These are phyloP conservation scores for Trametes meyenii DNA, from an alignment of 768 basidiomycete species.

Conservation along the genomic window DNA sequence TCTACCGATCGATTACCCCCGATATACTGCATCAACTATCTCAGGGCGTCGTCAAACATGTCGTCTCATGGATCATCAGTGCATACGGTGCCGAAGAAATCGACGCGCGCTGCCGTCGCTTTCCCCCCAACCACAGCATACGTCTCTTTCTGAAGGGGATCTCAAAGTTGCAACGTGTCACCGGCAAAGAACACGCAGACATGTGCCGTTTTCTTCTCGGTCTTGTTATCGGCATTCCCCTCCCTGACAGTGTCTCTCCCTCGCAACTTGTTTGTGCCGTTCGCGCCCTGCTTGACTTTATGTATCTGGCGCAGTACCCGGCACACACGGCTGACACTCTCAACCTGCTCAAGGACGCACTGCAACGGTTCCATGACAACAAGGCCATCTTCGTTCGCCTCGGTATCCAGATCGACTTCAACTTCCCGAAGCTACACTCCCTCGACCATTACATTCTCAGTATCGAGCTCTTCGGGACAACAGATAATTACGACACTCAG, in stretches of 20 bases:
- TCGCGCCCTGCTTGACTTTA: conserved; percentile 38
- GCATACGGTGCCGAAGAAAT: conserved; percentile 35
- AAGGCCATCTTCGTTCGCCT: conserved; percentile 43
- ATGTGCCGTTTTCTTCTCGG: conserved; percentile 22
- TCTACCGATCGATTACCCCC: conserved; percentile 16
- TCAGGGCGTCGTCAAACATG: conserved; percentile 31
- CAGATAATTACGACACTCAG: conserved; percentile 28
- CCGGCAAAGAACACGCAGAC: conserved; percentile 38
- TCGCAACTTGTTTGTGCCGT: conserved; percentile 15
- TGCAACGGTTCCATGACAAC: conserved; percentile 36
- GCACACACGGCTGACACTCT: conserved; percentile 3
- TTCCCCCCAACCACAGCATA: conserved; percentile 38
- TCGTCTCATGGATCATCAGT: background rate
- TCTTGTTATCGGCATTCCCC: background rate
- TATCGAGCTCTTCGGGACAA: conserved; percentile 6
- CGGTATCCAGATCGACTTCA: conserved; percentile 8
- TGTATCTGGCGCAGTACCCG: conserved; percentile 39
- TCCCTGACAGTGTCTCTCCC: conserved; percentile 5
- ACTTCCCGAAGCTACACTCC: conserved; percentile 20
- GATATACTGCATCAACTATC: conserved; percentile 26
- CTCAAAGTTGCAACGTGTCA: conserved; percentile 31
- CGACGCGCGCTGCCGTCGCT: conserved; percentile 33
- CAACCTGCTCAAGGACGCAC: conserved; percentile 22
- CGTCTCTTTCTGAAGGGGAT: conserved; percentile 39
- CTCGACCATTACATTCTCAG: background rate